Evolutionary conservation across 1,139 yeast species (phyloP), one percentile per base, ranked within the genome.

Genomic region (Scheffersomyces segobiensis): DNA sequence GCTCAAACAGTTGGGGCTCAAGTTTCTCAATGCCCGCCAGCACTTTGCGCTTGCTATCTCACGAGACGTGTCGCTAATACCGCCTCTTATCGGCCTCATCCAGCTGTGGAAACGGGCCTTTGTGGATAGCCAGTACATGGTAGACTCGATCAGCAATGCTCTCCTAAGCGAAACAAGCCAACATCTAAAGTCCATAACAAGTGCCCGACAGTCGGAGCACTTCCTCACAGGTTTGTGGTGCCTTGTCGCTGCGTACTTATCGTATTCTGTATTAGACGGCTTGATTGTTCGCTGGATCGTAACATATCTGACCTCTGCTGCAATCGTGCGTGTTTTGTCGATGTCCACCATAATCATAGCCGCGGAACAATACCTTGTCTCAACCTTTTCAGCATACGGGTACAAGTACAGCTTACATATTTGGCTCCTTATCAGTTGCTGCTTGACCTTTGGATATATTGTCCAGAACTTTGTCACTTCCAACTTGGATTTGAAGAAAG

Each of bases 261-360:
- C 96, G 14, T 93, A 88, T 71, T 86, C 93, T 1, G 93, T 92
- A 5, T 78, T 93, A 50, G 98, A 93, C 69, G 96, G 97, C 0
- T 78, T 95, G 49, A 91, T 93, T 88, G 89, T 92, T 22, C 80
- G 99, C 53, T 95, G 98, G 96, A 91, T 93, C 49, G 96, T 93
- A 50, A 91, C 91, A 20, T 93, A 93, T 71, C 89, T 92, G 62
- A 88, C 93, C 0, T 81, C 90, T 2, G 98, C 97, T 0, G 97
- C 97, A 0, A 90, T 93, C 48, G 83, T 93, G 22, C 79, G 98
- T 56, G 91, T 93, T 80, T 77, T 93, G 55, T 87, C 97, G 8
- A 87, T 92, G 86, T 88, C 95, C 3, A 78, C 93, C 52, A 80
- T 93, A 14, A 81, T 92, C 56, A 83, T 89, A 17, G 84, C 93